Base-by-base conservation (phyloP, 139 green algal genomes). In the Chlamydomonas schloesseri region DNA sequence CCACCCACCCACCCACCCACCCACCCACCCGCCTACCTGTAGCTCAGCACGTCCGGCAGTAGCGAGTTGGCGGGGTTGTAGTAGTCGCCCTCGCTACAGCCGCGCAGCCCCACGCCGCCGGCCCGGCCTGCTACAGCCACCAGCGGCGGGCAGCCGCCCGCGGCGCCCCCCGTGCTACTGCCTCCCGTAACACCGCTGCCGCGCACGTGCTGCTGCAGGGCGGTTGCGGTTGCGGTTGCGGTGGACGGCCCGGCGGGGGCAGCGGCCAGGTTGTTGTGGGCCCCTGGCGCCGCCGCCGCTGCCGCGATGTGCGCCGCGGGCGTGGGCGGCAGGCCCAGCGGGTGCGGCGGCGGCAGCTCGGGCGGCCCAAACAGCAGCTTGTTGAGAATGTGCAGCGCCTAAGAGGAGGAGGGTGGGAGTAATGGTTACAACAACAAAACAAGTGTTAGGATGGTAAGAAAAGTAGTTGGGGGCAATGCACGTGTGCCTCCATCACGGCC, bases 41-140 rank as follows among this genome's bases (percentile, higher is more conserved):
- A 26, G 75, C 57, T 23, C 86, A 96, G 84, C 75, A 83, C 62
- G 2, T 83, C 62, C 3, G 23, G 80, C 70, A 94, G 81, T 82
- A 94, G 68, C 1, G 76, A 91, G 87, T 95, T 94, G 46, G 20
- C 21, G 0, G 88, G 82, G 68, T 90, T 83, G 82, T 94, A 93
- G 88, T 94, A 95, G 33, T 89, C 87, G 17, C 31, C 65, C 17
- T 42, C 31, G 31, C 28, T 28, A 46, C 75, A 82, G 37, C 77
- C 77, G 6, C 62, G 60, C 37, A 83, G 58, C 11, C 77, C 77
- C 62, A 83, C 36, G 20, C 77, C 77, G 77, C 62, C 37, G 29
- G 55, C 37, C 23, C 17, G 14, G 8, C 31, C 37, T 3, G 31
- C 76, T 55, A 3, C 68, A 62, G 72, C 90, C 60, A 21, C 79